Base-by-base conservation (phyloP, 176 grass and related monocot genomes). In the Ampelocalamus luodianensis region DNA sequence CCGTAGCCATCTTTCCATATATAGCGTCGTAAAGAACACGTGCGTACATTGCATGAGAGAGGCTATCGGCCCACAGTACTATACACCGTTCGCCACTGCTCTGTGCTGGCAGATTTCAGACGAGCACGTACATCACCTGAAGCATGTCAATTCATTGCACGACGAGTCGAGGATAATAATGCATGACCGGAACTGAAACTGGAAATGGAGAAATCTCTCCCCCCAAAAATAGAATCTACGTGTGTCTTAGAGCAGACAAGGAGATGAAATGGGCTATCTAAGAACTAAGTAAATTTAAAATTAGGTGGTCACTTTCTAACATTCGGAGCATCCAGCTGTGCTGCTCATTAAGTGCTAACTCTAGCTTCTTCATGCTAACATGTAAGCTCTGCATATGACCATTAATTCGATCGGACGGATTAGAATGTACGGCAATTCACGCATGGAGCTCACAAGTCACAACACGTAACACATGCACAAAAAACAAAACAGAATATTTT, bases 21-120 rank as follows among this genome's bases (percentile, higher is more conserved):
- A 20, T 24, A 12, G 15, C 34, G 34, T 40, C 46, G 16, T 46
- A 23, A 66, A 65, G 59, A 65, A 73, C 36, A 87, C 78, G 85
- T 87, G 85, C 78, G 15, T 34, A 4, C 17, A 9, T 9, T 13
- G 18, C 37, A 23, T 56, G 59, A 46, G 18, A 37, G 58, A 65
- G 17, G 0, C 26, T 50, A 10, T 56, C 20, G 10, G 5, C 46
- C 43, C 0, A 17, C 23, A 45, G 44, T 34, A 22, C 45, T 40
- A 29, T 80, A 36, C 69, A 7, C 37, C 40, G 54, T 13, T 20
- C 71, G 67, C 66, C 79, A 27, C 48, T 22, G 34, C 64, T 38
- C 45, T 67, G 10, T 8, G 78, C 45, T 48, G 29, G 51, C 18
- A 10, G 5, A 46, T 27, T 27, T n/a, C 22, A 3, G 20, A 26